Percentiles rank a stretch among this genome's conserved stretches.
These are phyloP conservation scores for Paraleonurus japonicus DNA, from an alignment of 257 asterid species.

Conservation along the genomic window DNA sequence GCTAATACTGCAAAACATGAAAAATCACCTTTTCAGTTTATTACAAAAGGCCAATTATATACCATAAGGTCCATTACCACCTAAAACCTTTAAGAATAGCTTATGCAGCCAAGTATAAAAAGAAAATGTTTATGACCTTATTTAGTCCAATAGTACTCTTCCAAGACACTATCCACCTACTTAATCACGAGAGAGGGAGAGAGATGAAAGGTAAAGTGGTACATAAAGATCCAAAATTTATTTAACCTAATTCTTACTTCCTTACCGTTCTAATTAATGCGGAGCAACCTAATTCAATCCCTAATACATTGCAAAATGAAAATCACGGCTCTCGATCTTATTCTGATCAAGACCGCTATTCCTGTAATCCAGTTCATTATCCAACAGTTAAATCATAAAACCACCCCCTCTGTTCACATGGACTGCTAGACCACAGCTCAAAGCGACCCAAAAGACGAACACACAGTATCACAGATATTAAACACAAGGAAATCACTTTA, in stretches of 20 bases:
- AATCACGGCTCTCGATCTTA: constrained; percentile 17
- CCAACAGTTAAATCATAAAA: constrained; percentile 26
- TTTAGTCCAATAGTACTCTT: constrained; percentile 8
- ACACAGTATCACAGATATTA: background rate
- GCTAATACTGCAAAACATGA: background rate
- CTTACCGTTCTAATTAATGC: constrained; percentile 19
- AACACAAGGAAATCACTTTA: background rate
- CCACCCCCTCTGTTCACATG: constrained; percentile 15
- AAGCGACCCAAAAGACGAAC: background rate
- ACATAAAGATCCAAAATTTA: constrained; percentile 43
- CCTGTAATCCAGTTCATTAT: constrained; percentile 35
- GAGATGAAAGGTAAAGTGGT: constrained; percentile 1
- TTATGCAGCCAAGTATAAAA: constrained; percentile 7
- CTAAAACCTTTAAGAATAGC: constrained; percentile 6
- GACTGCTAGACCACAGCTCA: constrained; percentile 24
- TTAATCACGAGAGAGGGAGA: constrained; percentile 3
- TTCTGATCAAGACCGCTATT: constrained; percentile 31
- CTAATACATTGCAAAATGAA: background rate
- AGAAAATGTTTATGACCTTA: background rate
- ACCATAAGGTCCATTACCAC: constrained; percentile 12
- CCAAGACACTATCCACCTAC: constrained; percentile 17
- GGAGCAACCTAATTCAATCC: constrained; percentile 26
- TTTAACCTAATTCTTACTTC: constrained; percentile 25
- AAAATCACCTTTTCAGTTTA: background rate
- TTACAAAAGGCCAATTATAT: constrained; percentile 3